Evolutionary conservation across 2,329 filamentous ascomycete species (phyloP).

Genomic region (Didymella pinodella): DNA sequence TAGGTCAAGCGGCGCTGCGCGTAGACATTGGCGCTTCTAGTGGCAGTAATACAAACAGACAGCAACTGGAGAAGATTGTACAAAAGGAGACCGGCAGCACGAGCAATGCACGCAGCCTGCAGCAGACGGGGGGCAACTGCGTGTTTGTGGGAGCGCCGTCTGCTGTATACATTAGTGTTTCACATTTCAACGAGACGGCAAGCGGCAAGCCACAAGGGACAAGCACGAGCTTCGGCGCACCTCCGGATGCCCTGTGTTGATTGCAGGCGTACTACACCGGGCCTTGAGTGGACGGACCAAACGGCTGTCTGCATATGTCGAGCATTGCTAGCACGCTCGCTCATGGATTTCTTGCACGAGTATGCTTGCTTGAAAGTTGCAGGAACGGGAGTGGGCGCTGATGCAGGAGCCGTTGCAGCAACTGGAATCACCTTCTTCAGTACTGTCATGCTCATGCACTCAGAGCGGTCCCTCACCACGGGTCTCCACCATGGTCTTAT

Average conservation of each 20-base stretch:
- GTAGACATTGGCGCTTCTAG: constrained; percentile 25
- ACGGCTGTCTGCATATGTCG: constrained; percentile 6
- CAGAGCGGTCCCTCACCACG: neutral
- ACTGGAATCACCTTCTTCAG: neutral
- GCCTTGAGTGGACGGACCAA: neutral
- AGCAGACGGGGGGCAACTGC: constrained; percentile 10
- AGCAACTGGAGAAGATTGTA: constrained; percentile 5
- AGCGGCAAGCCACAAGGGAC: constrained; percentile 8
- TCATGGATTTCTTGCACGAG: neutral
- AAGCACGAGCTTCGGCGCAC: constrained; percentile 8
- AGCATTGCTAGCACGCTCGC: constrained; percentile 11
- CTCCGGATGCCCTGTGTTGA: constrained; percentile 9
- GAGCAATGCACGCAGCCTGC: constrained; percentile 20
- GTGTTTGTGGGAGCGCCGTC: constrained; percentile 5
- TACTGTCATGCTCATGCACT: neutral
- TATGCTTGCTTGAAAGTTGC: constrained; percentile 1
- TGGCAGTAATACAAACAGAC: constrained; percentile 17
- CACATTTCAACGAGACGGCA: constrained; percentile 5
- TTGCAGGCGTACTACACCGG: neutral
- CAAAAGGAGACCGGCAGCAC: neutral
- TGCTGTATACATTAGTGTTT: constrained; percentile 19
- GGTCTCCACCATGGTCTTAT: neutral
- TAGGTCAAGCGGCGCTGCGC: constrained; percentile 21
- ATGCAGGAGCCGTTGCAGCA: neutral
- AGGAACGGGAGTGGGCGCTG: neutral